Conservation (phyloP, 2,329 filamentous ascomycete species). For the Penicillium vulpinum region DNA sequence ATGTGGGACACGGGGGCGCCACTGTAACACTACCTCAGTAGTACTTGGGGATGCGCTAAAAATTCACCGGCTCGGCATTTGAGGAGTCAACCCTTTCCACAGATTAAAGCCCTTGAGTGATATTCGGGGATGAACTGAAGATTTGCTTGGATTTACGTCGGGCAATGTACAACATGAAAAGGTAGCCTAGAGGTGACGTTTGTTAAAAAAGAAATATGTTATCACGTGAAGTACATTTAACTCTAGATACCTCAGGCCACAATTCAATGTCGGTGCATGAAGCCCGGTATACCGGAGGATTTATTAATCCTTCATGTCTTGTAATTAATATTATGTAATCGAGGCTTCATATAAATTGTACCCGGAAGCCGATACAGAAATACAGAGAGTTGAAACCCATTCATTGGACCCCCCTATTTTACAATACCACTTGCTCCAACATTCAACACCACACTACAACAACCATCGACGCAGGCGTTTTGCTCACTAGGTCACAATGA, state of each 20-base stretch:
- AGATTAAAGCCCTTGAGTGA: background rate
- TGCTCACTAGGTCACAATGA: no score
- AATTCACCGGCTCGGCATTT: background rate
- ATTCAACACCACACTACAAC: no score
- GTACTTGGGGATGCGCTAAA: background rate
- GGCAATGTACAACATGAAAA: background rate
- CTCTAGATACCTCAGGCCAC: background rate
- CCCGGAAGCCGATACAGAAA: no score
- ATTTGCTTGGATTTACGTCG: background rate
- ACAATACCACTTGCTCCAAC: no score
- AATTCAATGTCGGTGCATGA: no score
- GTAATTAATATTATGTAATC: no score
- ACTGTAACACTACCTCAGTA: background rate
- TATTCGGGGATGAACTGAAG: background rate
- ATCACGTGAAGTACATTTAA: background rate
- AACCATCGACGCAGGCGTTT: no score
- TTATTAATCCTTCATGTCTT: no score
- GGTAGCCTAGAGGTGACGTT: background rate
- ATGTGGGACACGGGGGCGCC: conserved; percentile 20
- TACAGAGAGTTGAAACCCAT: no score
- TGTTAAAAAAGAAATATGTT: background rate
- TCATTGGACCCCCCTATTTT: no score
- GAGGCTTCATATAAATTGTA: no score
- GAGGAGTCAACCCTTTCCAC: background rate
- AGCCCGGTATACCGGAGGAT: no score